Evolutionary conservation across 352 stramenopile genomes (phyloP).

Genomic region (Thalassiosira livingstoniorum): DNA sequence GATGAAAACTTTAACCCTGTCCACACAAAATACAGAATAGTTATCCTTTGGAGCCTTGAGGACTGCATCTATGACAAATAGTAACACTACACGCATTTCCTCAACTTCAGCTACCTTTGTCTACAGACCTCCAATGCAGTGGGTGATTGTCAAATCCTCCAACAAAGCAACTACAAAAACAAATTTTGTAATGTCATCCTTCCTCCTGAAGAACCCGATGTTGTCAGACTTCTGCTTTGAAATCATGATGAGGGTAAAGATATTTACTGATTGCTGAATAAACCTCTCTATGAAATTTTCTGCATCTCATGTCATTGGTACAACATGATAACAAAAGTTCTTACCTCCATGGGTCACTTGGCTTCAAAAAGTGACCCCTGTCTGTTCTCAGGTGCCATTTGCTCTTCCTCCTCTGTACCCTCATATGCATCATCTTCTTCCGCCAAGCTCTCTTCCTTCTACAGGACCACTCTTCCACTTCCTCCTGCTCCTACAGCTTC

Average conservation of each 20-base stretch:
- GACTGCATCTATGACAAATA: conserved; percentile 22
- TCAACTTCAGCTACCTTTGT: conserved; percentile 34
- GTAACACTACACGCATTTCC: conserved; percentile 39
- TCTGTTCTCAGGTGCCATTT: conserved; percentile 6
- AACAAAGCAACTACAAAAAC: conserved; percentile 64
- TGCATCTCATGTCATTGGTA: conserved; percentile 39
- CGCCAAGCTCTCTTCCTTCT: too few species aligned
- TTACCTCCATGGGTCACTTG: conserved; percentile 16
- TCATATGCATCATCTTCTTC: not conserved
- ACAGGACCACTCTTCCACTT: not conserved
- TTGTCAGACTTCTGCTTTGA: conserved; percentile 30
- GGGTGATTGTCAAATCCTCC: conserved; percentile 23
- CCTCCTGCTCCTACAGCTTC: not conserved
- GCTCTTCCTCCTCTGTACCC: too few species aligned
- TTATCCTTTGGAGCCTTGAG: conserved; percentile 57
- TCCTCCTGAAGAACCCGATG: conserved; percentile 38
- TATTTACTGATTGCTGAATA: conserved; percentile 31
- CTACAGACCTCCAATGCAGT: conserved; percentile 36
- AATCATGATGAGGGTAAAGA: conserved; percentile 14
- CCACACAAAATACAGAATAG: conserved; percentile 57
- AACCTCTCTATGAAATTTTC: conserved; percentile 38
- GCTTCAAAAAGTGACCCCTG: conserved; percentile 23
- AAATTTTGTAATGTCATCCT: conserved; percentile 33
- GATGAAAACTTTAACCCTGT: conserved; percentile 48
- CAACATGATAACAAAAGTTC: conserved; percentile 25